Evolutionary conservation across 306 rosid genomes (phyloP).

Genomic region (Cicer pinnatifidum): DNA sequence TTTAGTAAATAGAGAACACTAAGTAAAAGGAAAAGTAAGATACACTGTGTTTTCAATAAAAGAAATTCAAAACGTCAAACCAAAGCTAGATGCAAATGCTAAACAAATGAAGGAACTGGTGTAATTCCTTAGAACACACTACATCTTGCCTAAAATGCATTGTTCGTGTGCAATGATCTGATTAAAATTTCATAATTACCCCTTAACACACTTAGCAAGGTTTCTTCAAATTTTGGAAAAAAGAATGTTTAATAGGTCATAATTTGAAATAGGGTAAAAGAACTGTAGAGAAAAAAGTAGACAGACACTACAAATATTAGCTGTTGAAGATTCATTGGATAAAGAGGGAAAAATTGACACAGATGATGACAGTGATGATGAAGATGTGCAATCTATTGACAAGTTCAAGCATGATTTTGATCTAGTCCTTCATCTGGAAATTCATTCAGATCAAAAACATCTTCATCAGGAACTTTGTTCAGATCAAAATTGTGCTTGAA

Average conservation of each 20-base stretch:
- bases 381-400: no score
- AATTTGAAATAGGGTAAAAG: background rate
- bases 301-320: background rate
- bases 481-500: no score
- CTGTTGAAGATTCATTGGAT: background rate
- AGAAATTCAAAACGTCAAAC: background rate
- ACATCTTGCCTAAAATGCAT: constrained; percentile 8
- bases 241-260: no score
- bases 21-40: background rate
- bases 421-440: no score
- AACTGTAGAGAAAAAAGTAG: background rate
- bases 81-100: constrained; percentile 22
- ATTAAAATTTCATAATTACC: background rate
- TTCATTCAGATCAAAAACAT: no score
- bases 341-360: no score
- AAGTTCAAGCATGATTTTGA: no score
- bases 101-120: background rate
- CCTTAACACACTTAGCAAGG: background rate
- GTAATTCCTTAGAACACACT: background rate
- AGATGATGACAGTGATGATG: background rate
- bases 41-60: background rate
- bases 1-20: background rate
- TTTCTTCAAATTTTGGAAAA: background rate
- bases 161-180: background rate
- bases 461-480: no score